A percentile compares a stretch with the other conserved stretches of the same genome.
Evolutionary conservation across 1,284 basidiomycete genomes (phyloP).

Genomic region (Leccinum griseonigrum): DNA sequence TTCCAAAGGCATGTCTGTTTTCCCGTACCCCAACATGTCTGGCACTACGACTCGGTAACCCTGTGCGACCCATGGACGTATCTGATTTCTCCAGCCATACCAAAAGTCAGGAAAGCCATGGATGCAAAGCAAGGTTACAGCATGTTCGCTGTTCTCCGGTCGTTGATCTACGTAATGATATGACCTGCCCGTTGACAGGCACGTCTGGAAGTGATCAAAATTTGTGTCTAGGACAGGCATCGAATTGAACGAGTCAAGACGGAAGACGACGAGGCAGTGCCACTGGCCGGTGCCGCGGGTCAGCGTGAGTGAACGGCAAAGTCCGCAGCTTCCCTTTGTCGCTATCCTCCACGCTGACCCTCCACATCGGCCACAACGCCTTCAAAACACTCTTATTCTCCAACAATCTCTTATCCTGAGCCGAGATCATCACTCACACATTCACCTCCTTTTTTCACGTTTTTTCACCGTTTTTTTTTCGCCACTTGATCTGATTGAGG

Average conservation of each 20-base stretch:
- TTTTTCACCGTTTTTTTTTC: slow-evolving; percentile 20
- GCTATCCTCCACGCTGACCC: slow-evolving; percentile 23
- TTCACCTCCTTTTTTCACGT: slow-evolving; percentile 10
- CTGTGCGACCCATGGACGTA: slow-evolving; percentile 57
- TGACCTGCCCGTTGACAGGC: slow-evolving; percentile 52
- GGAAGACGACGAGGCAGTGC: slow-evolving; percentile 23
- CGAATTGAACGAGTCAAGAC: not conserved
- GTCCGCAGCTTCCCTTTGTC: slow-evolving; percentile 31
- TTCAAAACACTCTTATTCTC: slow-evolving; percentile 3
- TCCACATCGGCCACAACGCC: slow-evolving; percentile 9
- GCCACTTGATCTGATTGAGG: slow-evolving; percentile 27
- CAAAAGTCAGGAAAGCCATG: slow-evolving; percentile 76
- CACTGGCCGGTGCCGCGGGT: slow-evolving; percentile 25
- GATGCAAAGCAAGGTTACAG: slow-evolving; percentile 58
- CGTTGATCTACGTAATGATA: slow-evolving; percentile 70
- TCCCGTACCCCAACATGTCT: slow-evolving; percentile 72
- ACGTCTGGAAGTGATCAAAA: slow-evolving; percentile 47
- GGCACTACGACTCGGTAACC: slow-evolving; percentile 70
- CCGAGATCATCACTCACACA: slow-evolving; percentile 10
- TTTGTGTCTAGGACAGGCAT: not conserved
- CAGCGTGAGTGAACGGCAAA: slow-evolving; percentile 21
- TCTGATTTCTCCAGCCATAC: slow-evolving; percentile 73
- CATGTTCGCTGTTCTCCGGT: slow-evolving; percentile 42
- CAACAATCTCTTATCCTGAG: slow-evolving; percentile 14
- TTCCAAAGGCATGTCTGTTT: slow-evolving; percentile 59